Base-by-base conservation (phyloP, 73 alveolate genomes). In the Paramecium sexaurelia region DNA sequence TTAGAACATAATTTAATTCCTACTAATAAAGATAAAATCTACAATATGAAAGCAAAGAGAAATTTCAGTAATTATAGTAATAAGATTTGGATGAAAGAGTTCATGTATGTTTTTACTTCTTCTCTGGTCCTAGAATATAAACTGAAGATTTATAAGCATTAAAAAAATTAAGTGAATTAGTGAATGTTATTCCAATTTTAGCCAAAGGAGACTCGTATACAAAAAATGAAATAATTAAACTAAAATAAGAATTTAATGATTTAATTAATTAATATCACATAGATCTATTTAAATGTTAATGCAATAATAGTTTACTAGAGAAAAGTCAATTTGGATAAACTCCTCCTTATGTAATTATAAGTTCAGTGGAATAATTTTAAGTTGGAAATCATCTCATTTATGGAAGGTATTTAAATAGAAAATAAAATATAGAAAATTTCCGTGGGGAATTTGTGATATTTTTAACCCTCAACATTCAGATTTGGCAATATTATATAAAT, bases 391-490 rank as follows among this genome's bases (percentile, higher is more conserved):
- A 69, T 32, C 27, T 68, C 10, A 40, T 67, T 9, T 88, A 88
- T 88, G 94, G 91, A 88, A 88, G 94, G 94, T 88, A 40, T 17
- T n/a, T 1, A 32, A 27, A 19, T 32, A 5, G 6, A 36, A 15
- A 6, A 24, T 40, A 17, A 17, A 15, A 22, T 22, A 8, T 69
- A 88, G 94, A 71, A 69, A 88, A 71, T 88, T 68, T 43, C 91
- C 94, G 9, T 69, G 94, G 94, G 94, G 94, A 69, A 88, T 88
- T 8, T 88, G 94, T 40, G 83, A 68, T 68, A 88, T 88, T 8
- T 75, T 68, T 7, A 82, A 88, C 71, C 94, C 94, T 13, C 27
- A 68, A 41, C 94, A 88, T 88, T 88, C 94, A 27, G 94, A 88
- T 68, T 51, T 88, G 19, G 8, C 24, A 0, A 29, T 88, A n/a